These are phyloP conservation scores for Tulasnella sp. DNA, from an alignment of 768 basidiomycete genomes.

Conservation along the genomic window DNA sequence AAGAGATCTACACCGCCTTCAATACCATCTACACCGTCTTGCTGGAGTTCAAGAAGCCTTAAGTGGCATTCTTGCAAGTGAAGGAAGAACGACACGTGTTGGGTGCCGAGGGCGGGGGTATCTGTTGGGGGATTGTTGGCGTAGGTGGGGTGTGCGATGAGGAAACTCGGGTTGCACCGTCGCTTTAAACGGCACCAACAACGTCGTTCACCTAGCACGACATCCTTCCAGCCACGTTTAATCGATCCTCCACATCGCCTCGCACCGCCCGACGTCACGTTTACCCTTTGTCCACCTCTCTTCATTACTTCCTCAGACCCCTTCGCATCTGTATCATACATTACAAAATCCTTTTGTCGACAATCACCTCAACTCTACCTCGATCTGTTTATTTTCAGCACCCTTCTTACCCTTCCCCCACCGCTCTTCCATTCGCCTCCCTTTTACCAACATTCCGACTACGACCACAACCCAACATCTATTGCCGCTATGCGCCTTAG, in stretches of 20 bases:
- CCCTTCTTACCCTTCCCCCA: not conserved
- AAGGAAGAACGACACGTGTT: not conserved
- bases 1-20: slow-evolving; percentile 99
- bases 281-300: not conserved
- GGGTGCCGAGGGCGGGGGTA: not conserved
- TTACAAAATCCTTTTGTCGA: not conserved
- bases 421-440: not conserved
- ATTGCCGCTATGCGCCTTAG: not conserved
- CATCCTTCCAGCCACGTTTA: not conserved
- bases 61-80: slow-evolving; percentile 10
- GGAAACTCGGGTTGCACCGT: not conserved
- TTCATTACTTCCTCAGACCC: not conserved
- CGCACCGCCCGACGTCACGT: not conserved
- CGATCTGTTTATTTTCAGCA: not conserved
- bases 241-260: not conserved
- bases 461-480: not conserved
- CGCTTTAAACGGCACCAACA: too few relatives aligned
- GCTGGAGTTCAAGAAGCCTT: slow-evolving; percentile 85
- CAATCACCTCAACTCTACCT: not conserved
- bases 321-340: slow-evolving; percentile 6
- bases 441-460: not conserved
- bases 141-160: not conserved
- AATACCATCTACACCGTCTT: slow-evolving; percentile 98
- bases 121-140: not conserved
- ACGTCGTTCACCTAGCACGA: too few relatives aligned